These are phyloP conservation scores for Clonostachys chloroleuca DNA, from an alignment of 2,329 filamentous ascomycete genomes.

Conservation along the genomic window DNA sequence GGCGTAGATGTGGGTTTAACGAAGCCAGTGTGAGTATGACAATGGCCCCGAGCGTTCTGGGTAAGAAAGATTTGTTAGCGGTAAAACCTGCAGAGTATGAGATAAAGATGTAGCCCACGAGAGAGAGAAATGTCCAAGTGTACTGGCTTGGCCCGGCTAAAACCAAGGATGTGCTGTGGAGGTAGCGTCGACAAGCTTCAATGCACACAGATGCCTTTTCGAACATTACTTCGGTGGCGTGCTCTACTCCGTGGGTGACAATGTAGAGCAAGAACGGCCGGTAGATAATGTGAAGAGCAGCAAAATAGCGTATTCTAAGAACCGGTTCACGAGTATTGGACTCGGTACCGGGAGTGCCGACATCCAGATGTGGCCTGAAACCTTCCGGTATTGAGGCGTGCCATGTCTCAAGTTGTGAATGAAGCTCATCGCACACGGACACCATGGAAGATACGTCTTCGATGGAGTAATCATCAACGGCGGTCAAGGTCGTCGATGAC, in stretches of 20 bases:
- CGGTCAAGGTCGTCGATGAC: conserved; percentile 13
- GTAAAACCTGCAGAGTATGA: neutral
- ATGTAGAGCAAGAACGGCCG: conserved; percentile 22
- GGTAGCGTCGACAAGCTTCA: conserved; percentile 20
- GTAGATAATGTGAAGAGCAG: conserved; percentile 23
- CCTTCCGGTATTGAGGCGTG: conserved; percentile 21
- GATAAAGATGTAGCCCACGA: conserved; percentile 13
- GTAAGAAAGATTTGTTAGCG: neutral
- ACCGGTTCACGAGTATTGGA: conserved; percentile 14
- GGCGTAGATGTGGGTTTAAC: conserved; percentile 12
- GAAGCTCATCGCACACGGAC: conserved; percentile 18
- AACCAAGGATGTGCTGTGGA: conserved; percentile 16
- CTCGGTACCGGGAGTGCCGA: conserved; percentile 6
- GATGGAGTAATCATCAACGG: conserved; percentile 15
- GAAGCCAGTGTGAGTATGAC: conserved; percentile 23
- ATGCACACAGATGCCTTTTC: conserved; percentile 21
- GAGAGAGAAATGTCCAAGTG: conserved; percentile 24
- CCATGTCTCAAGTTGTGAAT: conserved; percentile 21
- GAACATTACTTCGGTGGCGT: conserved; percentile 11
- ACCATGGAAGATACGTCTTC: conserved; percentile 18
- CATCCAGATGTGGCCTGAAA: conserved; percentile 14
- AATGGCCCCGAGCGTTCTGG: conserved; percentile 20
- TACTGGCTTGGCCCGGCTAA: conserved; percentile 20
- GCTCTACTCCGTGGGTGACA: conserved; percentile 8
- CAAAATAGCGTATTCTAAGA: conserved; percentile 22